These are phyloP conservation scores for Pythium utonaiense DNA, from an alignment of 352 stramenopile genomes.

Conservation along the genomic window DNA sequence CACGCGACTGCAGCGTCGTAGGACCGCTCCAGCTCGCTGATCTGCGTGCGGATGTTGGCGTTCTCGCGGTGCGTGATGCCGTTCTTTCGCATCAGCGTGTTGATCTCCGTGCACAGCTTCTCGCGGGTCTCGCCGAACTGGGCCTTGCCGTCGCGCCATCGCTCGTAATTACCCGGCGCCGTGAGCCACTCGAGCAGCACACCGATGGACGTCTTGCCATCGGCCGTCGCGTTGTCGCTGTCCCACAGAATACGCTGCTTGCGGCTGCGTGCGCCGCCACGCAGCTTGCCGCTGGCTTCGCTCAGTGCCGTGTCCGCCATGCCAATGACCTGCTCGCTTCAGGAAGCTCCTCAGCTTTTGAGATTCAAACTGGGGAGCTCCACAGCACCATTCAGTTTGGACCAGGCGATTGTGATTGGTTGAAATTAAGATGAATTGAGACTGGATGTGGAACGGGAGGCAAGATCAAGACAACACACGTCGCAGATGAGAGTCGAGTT, in stretches of 20 bases:
- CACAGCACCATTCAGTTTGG: slow-evolving; percentile 23
- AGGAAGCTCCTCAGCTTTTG: slow-evolving; percentile 1
- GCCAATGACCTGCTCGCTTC: neutral
- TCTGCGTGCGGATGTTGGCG: slow-evolving; percentile 78
- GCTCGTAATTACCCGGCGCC: slow-evolving; percentile 55
- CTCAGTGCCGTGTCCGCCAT: neutral
- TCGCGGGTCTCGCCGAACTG: slow-evolving; percentile 69
- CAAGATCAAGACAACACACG: slow-evolving; percentile 7
- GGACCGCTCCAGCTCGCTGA: slow-evolving; percentile 67
- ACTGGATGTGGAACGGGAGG: neutral
- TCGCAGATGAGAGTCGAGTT: slow-evolving; percentile 1
- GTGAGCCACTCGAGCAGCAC: slow-evolving; percentile 69
- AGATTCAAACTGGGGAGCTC: slow-evolving; percentile 19
- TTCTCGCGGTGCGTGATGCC: slow-evolving; percentile 71
- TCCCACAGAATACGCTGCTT: slow-evolving; percentile 77
- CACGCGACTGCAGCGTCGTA: slow-evolving; percentile 53
- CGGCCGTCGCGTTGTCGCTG: slow-evolving; percentile 55
- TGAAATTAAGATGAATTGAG: slow-evolving; percentile 3
- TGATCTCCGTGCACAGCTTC: slow-evolving; percentile 71
- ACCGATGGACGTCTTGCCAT: slow-evolving; percentile 69
- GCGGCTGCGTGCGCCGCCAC: slow-evolving; percentile 21
- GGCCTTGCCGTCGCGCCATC: slow-evolving; percentile 62
- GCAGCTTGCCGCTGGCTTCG: slow-evolving; percentile 4
- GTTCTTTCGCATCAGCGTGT: slow-evolving; percentile 49
- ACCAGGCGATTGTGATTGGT: slow-evolving; percentile 8